phyloP scores from a whole-genome alignment of 345 rosid genomes.

The Lumnitzera racemosa region DNA sequence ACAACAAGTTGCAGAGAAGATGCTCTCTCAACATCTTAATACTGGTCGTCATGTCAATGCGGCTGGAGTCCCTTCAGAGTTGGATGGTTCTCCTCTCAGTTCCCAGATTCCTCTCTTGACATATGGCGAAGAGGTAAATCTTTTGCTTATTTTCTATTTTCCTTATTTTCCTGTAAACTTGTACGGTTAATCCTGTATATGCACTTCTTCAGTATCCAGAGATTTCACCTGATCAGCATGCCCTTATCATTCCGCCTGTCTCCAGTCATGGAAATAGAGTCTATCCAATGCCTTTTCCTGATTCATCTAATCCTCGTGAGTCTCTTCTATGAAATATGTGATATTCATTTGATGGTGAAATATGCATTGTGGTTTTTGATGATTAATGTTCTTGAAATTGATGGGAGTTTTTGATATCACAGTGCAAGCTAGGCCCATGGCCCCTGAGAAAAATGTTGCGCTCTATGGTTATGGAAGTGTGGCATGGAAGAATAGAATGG shows the following conservation, averaged over 20 bases:
- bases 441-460: slow-evolving; percentile 78
- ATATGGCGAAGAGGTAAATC: slow-evolving; percentile 71
- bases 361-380: not conserved
- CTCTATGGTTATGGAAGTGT: slow-evolving; percentile 93
- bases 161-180: not conserved
- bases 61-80: slow-evolving; percentile 41
- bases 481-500: slow-evolving; percentile 98
- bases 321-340: slow-evolving; percentile 1
- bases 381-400: not conserved
- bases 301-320: slow-evolving; percentile 72
- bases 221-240: slow-evolving; percentile 83
- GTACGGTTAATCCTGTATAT: not conserved
- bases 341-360: slow-evolving; percentile 1
- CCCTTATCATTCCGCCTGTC: slow-evolving; percentile 76
- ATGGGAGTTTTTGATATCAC: slow-evolving; percentile 16
- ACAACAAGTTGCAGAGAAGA: slow-evolving; percentile 54
- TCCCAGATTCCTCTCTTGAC: slow-evolving; percentile 89
- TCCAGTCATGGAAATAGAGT: slow-evolving; percentile 67
- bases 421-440: slow-evolving; percentile 93
- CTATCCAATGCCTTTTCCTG: slow-evolving; percentile 57
- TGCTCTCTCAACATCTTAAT: slow-evolving; percentile 29
- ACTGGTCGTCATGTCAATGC: slow-evolving; percentile 27
- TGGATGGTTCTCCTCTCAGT: slow-evolving; percentile 56
- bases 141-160: slow-evolving; percentile 1
- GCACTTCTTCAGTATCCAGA: slow-evolving; percentile 49